Percentiles rank a stretch among this genome's conserved stretches.
Conservation (phyloP, 805 yeast genomes). For the Tetrapisispora namnaoensis region DNA sequence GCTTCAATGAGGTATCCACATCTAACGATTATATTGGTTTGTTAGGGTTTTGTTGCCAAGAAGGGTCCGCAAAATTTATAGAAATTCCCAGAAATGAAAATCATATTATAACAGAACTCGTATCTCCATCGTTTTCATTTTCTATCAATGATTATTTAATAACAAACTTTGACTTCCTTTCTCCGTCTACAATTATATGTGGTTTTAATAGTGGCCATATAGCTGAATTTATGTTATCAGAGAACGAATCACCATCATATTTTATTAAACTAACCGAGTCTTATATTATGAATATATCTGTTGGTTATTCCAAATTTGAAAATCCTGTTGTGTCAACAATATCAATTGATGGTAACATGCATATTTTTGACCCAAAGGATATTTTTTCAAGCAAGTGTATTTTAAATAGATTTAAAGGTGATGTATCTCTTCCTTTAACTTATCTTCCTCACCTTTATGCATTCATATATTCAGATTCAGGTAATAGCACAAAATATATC, state of each 20-base stretch:
- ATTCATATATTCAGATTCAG: conserved; percentile 35
- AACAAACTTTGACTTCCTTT: conserved; percentile 40
- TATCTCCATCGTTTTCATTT: conserved; percentile 21
- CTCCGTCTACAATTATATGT: conserved; percentile 36
- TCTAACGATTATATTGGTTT: conserved; percentile 29
- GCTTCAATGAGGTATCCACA: conserved; percentile 10
- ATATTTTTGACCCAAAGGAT: conserved; percentile 30
- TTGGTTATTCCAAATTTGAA: conserved; percentile 31
- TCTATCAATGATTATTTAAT: conserved; percentile 27
- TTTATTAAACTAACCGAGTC: conserved; percentile 32
- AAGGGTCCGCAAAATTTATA: conserved; percentile 46
- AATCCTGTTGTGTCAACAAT: conserved; percentile 27
- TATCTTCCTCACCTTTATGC: conserved; percentile 30
- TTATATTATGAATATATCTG: conserved; percentile 28
- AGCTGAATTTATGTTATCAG: conserved; percentile 42
- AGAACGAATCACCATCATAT: conserved; percentile 29
- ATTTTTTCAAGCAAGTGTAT: conserved; percentile 23
- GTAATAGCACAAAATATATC: conserved; percentile 28
- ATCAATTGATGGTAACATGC: conserved; percentile 36
- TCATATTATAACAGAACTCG: conserved; percentile 4
- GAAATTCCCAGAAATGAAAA: conserved; percentile 23
- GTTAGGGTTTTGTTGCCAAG: conserved; percentile 45
- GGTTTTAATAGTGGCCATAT: conserved; percentile 53
- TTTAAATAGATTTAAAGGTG: conserved; percentile 27
- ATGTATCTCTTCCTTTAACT: conserved; percentile 20